Evolutionary conservation across 108 stramenopile genomes (phyloP), one percentile per base, ranked within the genome.

Genomic region (Chaetoceros tenuissimus): DNA sequence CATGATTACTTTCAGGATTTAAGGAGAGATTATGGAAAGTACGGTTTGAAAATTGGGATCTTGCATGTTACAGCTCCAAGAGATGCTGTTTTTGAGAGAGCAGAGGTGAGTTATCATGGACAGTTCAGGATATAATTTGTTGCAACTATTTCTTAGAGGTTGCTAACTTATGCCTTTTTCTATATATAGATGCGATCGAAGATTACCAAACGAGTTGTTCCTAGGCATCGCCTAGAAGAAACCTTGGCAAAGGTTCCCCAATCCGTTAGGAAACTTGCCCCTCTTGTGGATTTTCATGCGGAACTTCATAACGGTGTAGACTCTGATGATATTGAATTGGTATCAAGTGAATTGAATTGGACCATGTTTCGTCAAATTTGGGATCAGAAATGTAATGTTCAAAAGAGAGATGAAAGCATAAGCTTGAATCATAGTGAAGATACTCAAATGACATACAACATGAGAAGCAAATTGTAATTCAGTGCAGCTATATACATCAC

Each of bases 11-110:
- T 92, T 58, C 48, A 57, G 31, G 31, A 51, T 2, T 58, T 92
- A 2, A 72, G 83, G 40, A 52, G 53, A 47, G 24, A 63, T 8
- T 77, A 74, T 66, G 66, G n/a, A n/a, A n/a, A n/a, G n/a, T n/a
- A 67, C 1, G 46, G 31, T 23, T 48, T 80, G 19, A 60, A 56
- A 22, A 73, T 85, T 52, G 87, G 77, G 3, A 89, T 89, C 19
- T 46, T 89, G n/a, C 77, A 81, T 62, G 73, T 89, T 0, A 70
- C 71, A 2, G 87, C 87, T 1, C 77, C 80, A 24, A 19, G 59
- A 20, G 77, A 78, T 18, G 70, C 46, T 17, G 78, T 89, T 5
- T 67, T 69, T 31, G 67, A 69, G 40, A 66, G 87, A 30, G 81
- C 84, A 3, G 53, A 55, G 63, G 69, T 74, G 59, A 54, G 56